Evolutionary conservation across 371 early-diverging fungal species (phyloP).

Genomic region (Rhizopus stolonifer): DNA sequence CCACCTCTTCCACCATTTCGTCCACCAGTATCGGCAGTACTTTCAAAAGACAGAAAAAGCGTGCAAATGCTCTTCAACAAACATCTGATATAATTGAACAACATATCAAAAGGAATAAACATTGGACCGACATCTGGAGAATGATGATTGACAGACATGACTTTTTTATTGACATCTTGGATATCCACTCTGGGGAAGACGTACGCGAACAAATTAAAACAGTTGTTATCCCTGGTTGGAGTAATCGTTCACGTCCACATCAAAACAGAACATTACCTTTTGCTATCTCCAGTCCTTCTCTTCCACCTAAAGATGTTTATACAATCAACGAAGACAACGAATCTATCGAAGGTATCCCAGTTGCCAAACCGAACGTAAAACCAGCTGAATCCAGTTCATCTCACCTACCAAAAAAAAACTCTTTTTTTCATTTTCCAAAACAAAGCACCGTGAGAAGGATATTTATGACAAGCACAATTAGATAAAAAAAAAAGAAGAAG

Average conservation of each 20-base stretch:
- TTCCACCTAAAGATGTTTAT: neutral
- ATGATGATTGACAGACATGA: constrained; percentile 43
- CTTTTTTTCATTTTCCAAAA: constrained; percentile 20
- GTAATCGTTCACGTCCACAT: constrained; percentile 3
- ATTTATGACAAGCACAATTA: constrained; percentile 24
- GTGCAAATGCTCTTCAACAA: neutral
- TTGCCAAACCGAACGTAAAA: neutral
- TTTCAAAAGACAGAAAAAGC: constrained; percentile 5
- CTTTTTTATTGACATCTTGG: constrained; percentile 10
- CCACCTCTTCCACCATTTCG: neutral
- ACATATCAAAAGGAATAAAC: constrained; percentile 32
- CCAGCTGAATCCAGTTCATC: constrained; percentile 5
- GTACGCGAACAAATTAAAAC: constrained; percentile 1
- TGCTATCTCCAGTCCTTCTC: constrained; percentile 13
- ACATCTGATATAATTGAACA: constrained; percentile 18
- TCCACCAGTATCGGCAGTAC: constrained; percentile 4
- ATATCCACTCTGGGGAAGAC: constrained; percentile 1
- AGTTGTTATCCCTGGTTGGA: constrained; percentile 3
- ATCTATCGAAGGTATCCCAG: neutral
- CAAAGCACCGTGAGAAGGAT: constrained; percentile 26
- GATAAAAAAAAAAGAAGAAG: constrained; percentile 4
- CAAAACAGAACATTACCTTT: constrained; percentile 19
- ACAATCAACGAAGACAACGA: neutral
- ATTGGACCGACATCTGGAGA: constrained; percentile 45
- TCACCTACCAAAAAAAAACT: constrained; percentile 19